These are phyloP conservation scores for Tricholomella constricta DNA, from an alignment of 768 basidiomycete genomes.

Conservation along the genomic window DNA sequence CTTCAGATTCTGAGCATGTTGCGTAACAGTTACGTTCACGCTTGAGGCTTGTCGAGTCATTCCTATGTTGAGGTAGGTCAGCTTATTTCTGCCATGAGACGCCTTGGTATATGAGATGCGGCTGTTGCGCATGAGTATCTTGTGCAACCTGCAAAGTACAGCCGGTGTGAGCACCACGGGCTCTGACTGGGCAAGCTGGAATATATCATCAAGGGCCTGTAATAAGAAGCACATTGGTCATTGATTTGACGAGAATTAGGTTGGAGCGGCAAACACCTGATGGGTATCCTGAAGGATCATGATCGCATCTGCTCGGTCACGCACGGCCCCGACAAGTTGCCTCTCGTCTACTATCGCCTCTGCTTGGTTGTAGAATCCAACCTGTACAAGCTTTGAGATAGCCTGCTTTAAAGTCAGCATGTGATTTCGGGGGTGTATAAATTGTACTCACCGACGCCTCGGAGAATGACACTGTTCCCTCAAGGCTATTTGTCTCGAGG, in stretches of 20 bases:
- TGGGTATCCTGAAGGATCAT: slow-evolving; percentile 20
- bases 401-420: neutral
- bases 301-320: slow-evolving; percentile 10
- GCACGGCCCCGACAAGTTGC: slow-evolving; percentile 12
- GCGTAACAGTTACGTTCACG: slow-evolving; percentile 12
- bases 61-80: slow-evolving; percentile 17
- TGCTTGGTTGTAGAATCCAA: slow-evolving; percentile 13
- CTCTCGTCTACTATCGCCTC: neutral
- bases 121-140: slow-evolving; percentile 14
- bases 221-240: neutral
- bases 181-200: neutral
- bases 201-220: slow-evolving; percentile 17
- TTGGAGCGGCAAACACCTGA: slow-evolving; percentile 3
- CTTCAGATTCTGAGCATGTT: neutral
- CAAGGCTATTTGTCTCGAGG: slow-evolving; percentile 18
- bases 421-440: no score
- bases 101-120: slow-evolving; percentile 4
- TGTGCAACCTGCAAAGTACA: slow-evolving; percentile 9
- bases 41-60: slow-evolving; percentile 14
- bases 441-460: slow-evolving; percentile 9
- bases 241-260: neutral
- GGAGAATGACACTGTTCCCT: slow-evolving; percentile 16
- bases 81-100: neutral
- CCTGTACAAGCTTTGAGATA: slow-evolving; percentile 6
- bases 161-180: slow-evolving; percentile 14